Percentiles rank a stretch among this genome's conserved stretches.
Conservation (phyloP, 208 protist genomes). For the Polymyxa betae region DNA sequence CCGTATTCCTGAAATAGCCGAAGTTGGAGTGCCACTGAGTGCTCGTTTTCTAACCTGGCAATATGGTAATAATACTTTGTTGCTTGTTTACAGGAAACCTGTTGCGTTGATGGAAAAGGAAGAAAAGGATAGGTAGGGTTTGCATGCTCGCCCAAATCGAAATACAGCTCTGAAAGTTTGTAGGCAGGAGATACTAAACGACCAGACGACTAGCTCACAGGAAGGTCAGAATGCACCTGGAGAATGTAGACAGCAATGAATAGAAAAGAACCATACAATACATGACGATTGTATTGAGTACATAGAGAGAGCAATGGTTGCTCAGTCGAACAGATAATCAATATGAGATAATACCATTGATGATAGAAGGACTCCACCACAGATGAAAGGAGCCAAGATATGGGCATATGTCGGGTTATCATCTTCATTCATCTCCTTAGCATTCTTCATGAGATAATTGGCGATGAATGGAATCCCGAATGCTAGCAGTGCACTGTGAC, state of each 20-base stretch:
- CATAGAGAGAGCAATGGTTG: neutral
- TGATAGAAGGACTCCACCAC: slow-evolving; percentile 64
- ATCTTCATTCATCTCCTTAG: neutral
- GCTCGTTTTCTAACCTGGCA: slow-evolving; percentile 76
- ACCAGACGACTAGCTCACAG: neutral
- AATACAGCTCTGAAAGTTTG: neutral
- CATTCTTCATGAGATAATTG: slow-evolving; percentile 9
- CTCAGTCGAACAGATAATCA: slow-evolving; percentile 59
- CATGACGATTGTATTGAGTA: too few species aligned
- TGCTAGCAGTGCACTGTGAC: neutral
- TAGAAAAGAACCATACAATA: too few species aligned
- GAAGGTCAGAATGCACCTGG: neutral
- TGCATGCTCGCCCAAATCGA: neutral
- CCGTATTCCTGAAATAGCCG: slow-evolving; percentile 80
- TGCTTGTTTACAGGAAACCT: slow-evolving; percentile 87
- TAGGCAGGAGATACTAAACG: neutral
- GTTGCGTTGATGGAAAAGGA: slow-evolving; percentile 78
- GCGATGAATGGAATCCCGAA: neutral
- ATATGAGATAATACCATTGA: slow-evolving; percentile 71
- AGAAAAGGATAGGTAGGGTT: slow-evolving; percentile 70
- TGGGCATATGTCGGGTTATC: slow-evolving; percentile 67
- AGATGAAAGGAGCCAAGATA: slow-evolving; percentile 74
- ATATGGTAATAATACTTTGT: slow-evolving; percentile 86
- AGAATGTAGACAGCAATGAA: neutral
- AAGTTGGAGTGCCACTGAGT: slow-evolving; percentile 76